A percentile compares a stretch with the other conserved stretches of the same genome.
Conservation (phyloP, 345 rosid species). For the Zanthoxylum bungeanum region DNA sequence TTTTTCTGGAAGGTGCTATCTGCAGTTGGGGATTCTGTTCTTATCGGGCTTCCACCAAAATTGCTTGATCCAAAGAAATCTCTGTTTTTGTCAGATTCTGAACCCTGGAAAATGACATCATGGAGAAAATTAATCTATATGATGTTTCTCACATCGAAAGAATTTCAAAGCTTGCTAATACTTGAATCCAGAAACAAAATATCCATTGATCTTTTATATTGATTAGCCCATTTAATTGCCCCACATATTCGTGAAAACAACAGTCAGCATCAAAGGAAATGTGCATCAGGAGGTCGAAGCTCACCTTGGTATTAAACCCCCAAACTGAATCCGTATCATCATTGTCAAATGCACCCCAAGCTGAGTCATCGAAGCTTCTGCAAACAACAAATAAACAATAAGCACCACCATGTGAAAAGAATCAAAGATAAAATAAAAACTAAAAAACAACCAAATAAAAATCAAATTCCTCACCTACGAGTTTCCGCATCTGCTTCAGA, state of each 20-base stretch:
- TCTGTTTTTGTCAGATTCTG: slow-evolving; percentile 33
- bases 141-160: not conserved
- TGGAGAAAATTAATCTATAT: not conserved
- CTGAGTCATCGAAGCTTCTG: slow-evolving; percentile 84
- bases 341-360: slow-evolving; percentile 91
- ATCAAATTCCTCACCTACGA: slow-evolving; percentile 36
- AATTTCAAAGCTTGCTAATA: not conserved
- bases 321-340: slow-evolving; percentile 93
- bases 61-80: slow-evolving; percentile 62
- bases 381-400: slow-evolving; percentile 7
- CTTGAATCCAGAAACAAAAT: not conserved
- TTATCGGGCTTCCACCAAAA: slow-evolving; percentile 52
- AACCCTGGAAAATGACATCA: slow-evolving; percentile 40
- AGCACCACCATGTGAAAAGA: slow-evolving; percentile 1
- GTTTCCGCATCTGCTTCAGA: slow-evolving; percentile 58
- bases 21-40: slow-evolving; percentile 57
- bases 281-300: slow-evolving; percentile 16
- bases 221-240: not conserved
- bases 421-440: no score
- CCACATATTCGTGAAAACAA: not conserved
- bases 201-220: not conserved
- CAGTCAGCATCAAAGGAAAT: not conserved
- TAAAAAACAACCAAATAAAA: not conserved
- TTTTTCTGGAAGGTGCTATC: slow-evolving; percentile 49
- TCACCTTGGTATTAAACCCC: slow-evolving; percentile 88